These are phyloP conservation scores for Plasmodium relictum DNA, from an alignment of 169 alveolate genomes.

Conservation along the genomic window DNA sequence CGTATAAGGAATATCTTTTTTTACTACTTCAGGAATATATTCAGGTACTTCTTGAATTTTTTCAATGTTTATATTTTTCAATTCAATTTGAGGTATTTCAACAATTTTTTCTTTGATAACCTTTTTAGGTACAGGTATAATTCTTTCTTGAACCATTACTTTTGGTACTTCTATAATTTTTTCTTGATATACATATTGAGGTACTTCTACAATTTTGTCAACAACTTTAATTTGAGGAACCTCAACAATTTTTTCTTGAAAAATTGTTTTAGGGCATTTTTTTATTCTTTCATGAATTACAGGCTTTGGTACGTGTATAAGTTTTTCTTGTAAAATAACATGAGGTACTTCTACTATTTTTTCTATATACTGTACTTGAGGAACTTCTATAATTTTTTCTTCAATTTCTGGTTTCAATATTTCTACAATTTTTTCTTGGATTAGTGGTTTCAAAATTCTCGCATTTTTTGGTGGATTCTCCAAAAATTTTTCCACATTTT, in stretches of 20 bases:
- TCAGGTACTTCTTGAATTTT: conserved; percentile 63
- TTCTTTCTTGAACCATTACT: conserved; percentile 92
- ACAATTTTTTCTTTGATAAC: conserved; percentile 91
- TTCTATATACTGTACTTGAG: conserved; percentile 92
- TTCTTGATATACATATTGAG: conserved; percentile 93
- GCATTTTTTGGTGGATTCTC: conserved; percentile 85
- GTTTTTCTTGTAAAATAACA: conserved; percentile 88
- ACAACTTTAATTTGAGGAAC: conserved; percentile 91
- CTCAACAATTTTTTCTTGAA: conserved; percentile 92
- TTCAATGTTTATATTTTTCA: conserved; percentile 84
- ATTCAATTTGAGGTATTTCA: conserved; percentile 92
- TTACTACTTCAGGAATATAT: conserved; percentile 84
- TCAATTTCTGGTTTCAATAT: conserved; percentile 91
- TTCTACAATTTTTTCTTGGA: conserved; percentile 90
- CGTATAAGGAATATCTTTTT: conserved; percentile 83
- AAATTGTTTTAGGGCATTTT: conserved; percentile 89
- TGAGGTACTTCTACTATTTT: conserved; percentile 93
- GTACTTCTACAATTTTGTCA: conserved; percentile 93
- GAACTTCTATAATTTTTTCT: conserved; percentile 93
- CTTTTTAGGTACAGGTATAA: conserved; percentile 91
- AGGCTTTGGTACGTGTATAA: conserved; percentile 92
- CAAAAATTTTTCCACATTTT: conserved; percentile 22
- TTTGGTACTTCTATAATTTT: conserved; percentile 92
- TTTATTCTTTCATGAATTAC: conserved; percentile 90
- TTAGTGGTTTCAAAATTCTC: conserved; percentile 82